Conservation (phyloP, 1,284 basidiomycete species). For the Boletus holoroseus region DNA sequence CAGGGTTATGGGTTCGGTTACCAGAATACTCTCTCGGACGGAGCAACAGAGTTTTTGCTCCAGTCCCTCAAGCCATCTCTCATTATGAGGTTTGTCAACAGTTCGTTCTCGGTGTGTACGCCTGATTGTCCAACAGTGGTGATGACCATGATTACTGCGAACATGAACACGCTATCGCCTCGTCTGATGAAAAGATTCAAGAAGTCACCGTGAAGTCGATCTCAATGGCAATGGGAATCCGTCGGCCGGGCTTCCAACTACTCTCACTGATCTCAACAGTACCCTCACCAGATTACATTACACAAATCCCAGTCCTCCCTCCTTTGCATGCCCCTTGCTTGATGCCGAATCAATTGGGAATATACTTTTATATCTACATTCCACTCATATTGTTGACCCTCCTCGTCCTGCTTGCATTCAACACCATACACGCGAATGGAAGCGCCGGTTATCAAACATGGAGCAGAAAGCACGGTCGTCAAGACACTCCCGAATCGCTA, state of each 20-base stretch:
- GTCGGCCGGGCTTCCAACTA: slow-evolving; percentile 78
- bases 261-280: slow-evolving; percentile 60
- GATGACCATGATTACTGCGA: slow-evolving; percentile 91
- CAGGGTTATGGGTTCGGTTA: slow-evolving; percentile 78
- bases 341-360: slow-evolving; percentile 62
- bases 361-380: slow-evolving; percentile 57
- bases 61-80: slow-evolving; percentile 57
- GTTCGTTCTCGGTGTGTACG: not conserved
- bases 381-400: slow-evolving; percentile 44
- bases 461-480: slow-evolving; percentile 9
- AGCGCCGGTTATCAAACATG: slow-evolving; percentile 6
- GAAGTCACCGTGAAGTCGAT: slow-evolving; percentile 83
- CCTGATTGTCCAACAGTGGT: slow-evolving; percentile 45
- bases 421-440: slow-evolving; percentile 24
- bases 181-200: slow-evolving; percentile 36
- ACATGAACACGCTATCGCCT: slow-evolving; percentile 47
- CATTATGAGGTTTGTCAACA: slow-evolving; percentile 62
- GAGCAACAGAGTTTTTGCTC: slow-evolving; percentile 67
- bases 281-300: slow-evolving; percentile 25
- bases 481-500: slow-evolving; percentile 8
- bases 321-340: slow-evolving; percentile 52
- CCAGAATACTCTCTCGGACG: slow-evolving; percentile 73
- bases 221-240: slow-evolving; percentile 74
- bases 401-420: slow-evolving; percentile 35
- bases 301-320: slow-evolving; percentile 24